phyloP scores from a whole-genome alignment of 192 early-diverging fungal species.

The Phlyctochytrium bullatum region DNA sequence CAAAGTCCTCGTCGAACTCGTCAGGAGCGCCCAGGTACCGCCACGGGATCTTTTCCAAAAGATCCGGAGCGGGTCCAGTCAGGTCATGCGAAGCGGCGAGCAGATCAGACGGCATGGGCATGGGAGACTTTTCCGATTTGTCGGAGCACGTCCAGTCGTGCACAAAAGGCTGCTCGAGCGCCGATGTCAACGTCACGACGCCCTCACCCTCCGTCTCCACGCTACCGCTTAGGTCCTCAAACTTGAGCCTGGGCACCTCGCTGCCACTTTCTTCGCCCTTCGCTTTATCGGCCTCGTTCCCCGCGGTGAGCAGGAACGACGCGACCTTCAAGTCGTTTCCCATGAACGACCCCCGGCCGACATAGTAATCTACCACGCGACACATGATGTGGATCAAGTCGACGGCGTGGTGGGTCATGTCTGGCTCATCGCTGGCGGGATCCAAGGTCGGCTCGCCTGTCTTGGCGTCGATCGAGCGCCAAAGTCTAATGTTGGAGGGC shows the following conservation, averaged over 20 bases:
- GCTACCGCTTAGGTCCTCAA: neutral
- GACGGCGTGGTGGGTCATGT: neutral
- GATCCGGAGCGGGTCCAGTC: too few species aligned
- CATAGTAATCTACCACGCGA: neutral
- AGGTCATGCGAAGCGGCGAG: too few species aligned
- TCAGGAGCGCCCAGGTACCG: too few species aligned
- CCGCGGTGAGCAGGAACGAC: neutral
- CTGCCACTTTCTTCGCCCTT: too few species aligned
- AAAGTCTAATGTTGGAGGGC: neutral
- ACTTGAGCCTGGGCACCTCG: too few species aligned
- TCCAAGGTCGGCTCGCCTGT: slow-evolving; percentile 5
- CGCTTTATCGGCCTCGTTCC: neutral
- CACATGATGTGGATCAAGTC: neutral
- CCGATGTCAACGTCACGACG: neutral
- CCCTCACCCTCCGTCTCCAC: neutral
- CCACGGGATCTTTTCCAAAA: too few species aligned
- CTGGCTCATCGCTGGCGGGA: neutral
- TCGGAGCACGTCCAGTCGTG: too few species aligned
- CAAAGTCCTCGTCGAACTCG: neutral
- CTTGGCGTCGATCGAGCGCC: neutral
- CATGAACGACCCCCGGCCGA: neutral
- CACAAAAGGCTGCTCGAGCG: neutral
- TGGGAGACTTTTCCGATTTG: too few species aligned
- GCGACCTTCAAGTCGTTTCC: neutral
- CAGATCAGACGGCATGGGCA: too few species aligned